A percentile compares a stretch with the other conserved stretches of the same genome.
phyloP scores from a whole-genome alignment of 2,329 filamentous ascomycete genomes.

The Ustilaginoidea virens region DNA sequence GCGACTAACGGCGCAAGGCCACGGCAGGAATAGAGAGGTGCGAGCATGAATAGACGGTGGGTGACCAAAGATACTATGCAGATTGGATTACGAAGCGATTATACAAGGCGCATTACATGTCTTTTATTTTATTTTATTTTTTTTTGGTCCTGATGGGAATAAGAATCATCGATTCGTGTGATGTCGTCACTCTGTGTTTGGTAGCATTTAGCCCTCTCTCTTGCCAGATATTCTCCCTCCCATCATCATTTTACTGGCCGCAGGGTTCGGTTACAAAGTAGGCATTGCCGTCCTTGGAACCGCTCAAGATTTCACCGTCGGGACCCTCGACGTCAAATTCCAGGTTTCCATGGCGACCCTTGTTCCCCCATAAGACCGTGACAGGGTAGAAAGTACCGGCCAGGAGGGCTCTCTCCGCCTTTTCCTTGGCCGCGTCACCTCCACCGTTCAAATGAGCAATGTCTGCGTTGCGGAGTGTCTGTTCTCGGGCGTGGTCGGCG shows the following conservation, averaged over 20 bases:
- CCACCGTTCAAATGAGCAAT: neutral
- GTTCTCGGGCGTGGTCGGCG: neutral
- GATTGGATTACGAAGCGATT: too few species aligned
- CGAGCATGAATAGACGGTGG: neutral
- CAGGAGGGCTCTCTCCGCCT: neutral
- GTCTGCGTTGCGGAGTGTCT: neutral
- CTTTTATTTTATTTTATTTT: neutral
- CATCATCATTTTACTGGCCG: neutral
- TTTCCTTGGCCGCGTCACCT: neutral
- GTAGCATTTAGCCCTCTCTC: too few species aligned
- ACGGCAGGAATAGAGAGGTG: neutral
- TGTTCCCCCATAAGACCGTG: neutral
- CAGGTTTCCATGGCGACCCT: neutral
- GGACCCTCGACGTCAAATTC: neutral
- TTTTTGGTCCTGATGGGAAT: too few species aligned
- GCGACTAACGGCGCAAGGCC: neutral
- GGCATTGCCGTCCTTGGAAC: neutral
- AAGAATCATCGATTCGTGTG: too few species aligned
- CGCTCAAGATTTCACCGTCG: neutral
- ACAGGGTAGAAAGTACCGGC: neutral
- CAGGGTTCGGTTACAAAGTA: neutral
- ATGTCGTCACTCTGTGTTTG: too few species aligned
- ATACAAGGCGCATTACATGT: too few species aligned
- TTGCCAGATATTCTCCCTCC: neutral
- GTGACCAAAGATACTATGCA: constrained; percentile 1